Percentiles rank a stretch among this genome's conserved stretches.
Evolutionary conservation across 208 protist genomes (phyloP).

Genomic region (Blechomonas ayalai): DNA sequence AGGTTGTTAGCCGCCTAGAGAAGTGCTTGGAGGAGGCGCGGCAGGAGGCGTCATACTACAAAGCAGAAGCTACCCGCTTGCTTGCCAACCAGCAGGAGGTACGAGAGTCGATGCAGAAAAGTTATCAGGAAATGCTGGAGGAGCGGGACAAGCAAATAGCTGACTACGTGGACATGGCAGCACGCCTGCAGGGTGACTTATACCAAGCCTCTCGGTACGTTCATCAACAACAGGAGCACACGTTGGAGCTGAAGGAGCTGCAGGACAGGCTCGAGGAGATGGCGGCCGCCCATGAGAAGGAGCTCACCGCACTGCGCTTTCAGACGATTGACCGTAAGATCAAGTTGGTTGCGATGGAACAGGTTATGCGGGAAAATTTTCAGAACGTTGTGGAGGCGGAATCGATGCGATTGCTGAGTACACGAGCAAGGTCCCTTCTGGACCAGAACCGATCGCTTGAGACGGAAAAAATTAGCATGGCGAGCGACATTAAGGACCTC

Average conservation of each 20-base stretch:
- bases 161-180: slow-evolving; percentile 33
- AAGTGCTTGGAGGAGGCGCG: slow-evolving; percentile 30
- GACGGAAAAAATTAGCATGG: slow-evolving; percentile 38
- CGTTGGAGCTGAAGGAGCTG: slow-evolving; percentile 53
- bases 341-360: slow-evolving; percentile 64
- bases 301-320: slow-evolving; percentile 61
- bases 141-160: slow-evolving; percentile 57
- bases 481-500: slow-evolving; percentile 60
- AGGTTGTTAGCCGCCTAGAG: slow-evolving; percentile 41
- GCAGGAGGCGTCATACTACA: slow-evolving; percentile 18
- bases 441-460: slow-evolving; percentile 35
- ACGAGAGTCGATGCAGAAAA: slow-evolving; percentile 18
- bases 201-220: slow-evolving; percentile 40
- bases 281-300: slow-evolving; percentile 40
- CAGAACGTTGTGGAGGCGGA: slow-evolving; percentile 40
- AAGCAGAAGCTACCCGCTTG: slow-evolving; percentile 25
- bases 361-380: slow-evolving; percentile 58
- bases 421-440: slow-evolving; percentile 29
- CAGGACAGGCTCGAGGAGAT: slow-evolving; percentile 54
- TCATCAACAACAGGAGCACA: slow-evolving; percentile 54
- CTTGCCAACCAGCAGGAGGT: slow-evolving; percentile 15
- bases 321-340: slow-evolving; percentile 80
- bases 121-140: slow-evolving; percentile 45
- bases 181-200: slow-evolving; percentile 58
- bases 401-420: slow-evolving; percentile 31